These are phyloP conservation scores for Ceratocystis huliohia DNA, from an alignment of 2,329 filamentous ascomycete genomes.

Conservation along the genomic window DNA sequence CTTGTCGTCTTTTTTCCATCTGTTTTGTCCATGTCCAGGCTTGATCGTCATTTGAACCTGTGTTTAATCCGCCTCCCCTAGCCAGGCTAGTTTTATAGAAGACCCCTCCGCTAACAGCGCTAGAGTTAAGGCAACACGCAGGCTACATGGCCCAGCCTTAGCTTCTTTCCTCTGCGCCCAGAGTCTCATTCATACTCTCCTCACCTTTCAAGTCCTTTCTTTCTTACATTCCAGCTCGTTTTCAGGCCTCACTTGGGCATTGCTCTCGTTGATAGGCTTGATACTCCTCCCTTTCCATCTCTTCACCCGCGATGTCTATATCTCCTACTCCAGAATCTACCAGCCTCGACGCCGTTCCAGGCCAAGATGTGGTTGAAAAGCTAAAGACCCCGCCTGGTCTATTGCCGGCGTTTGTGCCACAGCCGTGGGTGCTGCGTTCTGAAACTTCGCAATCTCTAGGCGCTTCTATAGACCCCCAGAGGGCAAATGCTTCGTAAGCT, in stretches of 20 bases:
- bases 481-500: constrained; percentile 12
- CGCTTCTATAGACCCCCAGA: background rate
- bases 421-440: constrained; percentile 4
- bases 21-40: background rate
- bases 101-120: background rate
- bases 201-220: background rate
- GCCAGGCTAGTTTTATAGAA: background rate
- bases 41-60: background rate
- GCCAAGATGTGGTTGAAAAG: background rate
- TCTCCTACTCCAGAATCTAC: background rate
- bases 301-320: background rate
- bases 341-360: background rate
- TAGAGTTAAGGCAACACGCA: background rate
- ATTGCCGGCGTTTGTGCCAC: constrained; percentile 16
- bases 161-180: background rate
- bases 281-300: too few species aligned
- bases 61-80: background rate
- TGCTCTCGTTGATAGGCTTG: background rate
- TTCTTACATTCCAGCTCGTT: background rate
- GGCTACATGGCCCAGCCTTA: background rate
- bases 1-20: background rate
- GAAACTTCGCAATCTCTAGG: constrained; percentile 9
- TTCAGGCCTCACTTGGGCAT: background rate
- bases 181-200: background rate
- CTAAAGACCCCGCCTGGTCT: background rate